phyloP scores from a whole-genome alignment of 345 rosid species.

The Corymbia maculata region DNA sequence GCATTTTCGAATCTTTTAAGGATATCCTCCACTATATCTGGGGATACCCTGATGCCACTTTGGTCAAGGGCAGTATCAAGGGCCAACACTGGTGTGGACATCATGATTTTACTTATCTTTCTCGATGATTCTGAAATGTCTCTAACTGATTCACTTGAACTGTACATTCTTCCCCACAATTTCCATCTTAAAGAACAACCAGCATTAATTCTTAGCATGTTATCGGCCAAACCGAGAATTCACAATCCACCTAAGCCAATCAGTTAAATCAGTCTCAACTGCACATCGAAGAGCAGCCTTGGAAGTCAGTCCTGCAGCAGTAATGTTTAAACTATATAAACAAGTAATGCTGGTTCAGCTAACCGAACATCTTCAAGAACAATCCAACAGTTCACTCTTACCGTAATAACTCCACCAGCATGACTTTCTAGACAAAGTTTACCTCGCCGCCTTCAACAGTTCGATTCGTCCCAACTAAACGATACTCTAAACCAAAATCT shows the following conservation, averaged over 20 bases:
- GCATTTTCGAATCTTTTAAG: slow-evolving; percentile 66
- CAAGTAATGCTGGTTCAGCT: background rate
- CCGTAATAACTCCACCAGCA: background rate
- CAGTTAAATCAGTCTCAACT: background rate
- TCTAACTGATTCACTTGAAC: slow-evolving; percentile 17
- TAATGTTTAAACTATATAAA: background rate
- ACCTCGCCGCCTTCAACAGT: background rate
- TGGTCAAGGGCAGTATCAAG: slow-evolving; percentile 74
- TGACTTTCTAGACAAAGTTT: background rate
- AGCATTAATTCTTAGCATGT: background rate
- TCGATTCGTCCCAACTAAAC: fast-evolving
- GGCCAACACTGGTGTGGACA: slow-evolving; percentile 43
- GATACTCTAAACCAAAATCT: background rate
- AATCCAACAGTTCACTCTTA: background rate
- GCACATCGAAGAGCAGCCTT: background rate
- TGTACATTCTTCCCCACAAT: slow-evolving; percentile 13
- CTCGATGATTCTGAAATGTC: slow-evolving; percentile 30
- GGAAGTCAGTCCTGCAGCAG: background rate
- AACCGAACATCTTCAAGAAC: background rate
- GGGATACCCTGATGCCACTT: slow-evolving; percentile 45
- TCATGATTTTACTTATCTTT: slow-evolving; percentile 51
- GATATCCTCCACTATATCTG: slow-evolving; percentile 54
- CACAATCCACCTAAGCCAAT: background rate
- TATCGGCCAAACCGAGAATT: background rate
- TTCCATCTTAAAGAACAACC: slow-evolving; percentile 7